These are phyloP conservation scores for Endogone sp. DNA, from an alignment of 192 early-diverging fungal genomes.

Conservation along the genomic window DNA sequence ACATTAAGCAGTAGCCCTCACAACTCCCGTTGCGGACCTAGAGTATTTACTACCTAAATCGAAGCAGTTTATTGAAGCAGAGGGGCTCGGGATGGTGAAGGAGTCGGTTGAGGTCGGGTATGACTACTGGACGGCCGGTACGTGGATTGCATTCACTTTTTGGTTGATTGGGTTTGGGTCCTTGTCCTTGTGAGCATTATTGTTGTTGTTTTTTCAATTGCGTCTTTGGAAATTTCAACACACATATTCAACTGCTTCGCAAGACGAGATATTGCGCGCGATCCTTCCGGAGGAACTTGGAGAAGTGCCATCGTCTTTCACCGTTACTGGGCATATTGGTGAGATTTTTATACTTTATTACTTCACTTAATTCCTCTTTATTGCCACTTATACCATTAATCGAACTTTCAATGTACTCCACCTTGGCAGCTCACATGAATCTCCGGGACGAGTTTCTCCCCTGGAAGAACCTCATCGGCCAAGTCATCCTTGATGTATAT, in stretches of 20 bases:
- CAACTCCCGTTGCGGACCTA: conserved; percentile 7
- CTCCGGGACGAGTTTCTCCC: conserved; percentile 85
- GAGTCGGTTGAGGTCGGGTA: conserved; percentile 68
- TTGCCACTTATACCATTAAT: not conserved
- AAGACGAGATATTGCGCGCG: conserved; percentile 87
- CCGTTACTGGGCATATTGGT: conserved; percentile 91
- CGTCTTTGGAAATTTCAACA: not conserved
- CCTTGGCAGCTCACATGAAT: conserved; percentile 84
- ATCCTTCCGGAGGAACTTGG: conserved; percentile 73
- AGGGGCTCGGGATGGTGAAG: conserved; percentile 44
- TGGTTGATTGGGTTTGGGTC: too few species aligned
- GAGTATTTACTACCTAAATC: conserved; percentile 41
- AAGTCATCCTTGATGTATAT: conserved; percentile 89
- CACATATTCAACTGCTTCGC: not conserved
- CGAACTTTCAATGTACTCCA: not conserved
- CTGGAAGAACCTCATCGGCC: conserved; percentile 88
- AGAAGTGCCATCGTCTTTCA: conserved; percentile 84
- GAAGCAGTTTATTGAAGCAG: conserved; percentile 41
- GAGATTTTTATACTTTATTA: not conserved
- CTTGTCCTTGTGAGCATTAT: too few species aligned
- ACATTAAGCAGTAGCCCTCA: not conserved
- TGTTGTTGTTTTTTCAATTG: not conserved
- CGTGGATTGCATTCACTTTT: too few species aligned
- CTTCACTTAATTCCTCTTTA: not conserved
- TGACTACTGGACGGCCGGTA: conserved; percentile 87